Evolutionary conservation across 2,329 filamentous ascomycete species (phyloP), one percentile per base, ranked within the genome.

Genomic region (Tolypocladium ovalisporum): DNA sequence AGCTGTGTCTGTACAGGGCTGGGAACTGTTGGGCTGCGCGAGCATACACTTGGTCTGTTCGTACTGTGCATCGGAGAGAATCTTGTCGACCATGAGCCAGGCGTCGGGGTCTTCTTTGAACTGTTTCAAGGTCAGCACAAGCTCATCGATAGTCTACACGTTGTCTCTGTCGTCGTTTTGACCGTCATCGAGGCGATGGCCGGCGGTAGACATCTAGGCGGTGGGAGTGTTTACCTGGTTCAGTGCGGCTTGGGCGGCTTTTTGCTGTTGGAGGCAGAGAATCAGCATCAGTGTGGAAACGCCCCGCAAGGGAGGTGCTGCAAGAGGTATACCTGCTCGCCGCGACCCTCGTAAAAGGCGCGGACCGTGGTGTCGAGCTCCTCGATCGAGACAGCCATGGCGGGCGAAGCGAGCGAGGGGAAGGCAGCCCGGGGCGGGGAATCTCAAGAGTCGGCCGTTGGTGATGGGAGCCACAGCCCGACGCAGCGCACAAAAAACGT

Each of bases 61-160:
- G 71, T 97, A 96, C 72, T 87, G 87, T 62, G 94, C 89, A 73
- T 96, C 89, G 74, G 93, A 88, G 61, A 99, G 83, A 68, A 99
- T 96, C 77, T 96, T 92, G 72, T 97, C 94, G 67, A 97, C 94
- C 72, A 97, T 84, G 64, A 97, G 83, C 94, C 94, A 99, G 59
- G 94, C 88, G 78, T 99, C 94, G 58, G 93, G 92, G 69, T 97
- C 96, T 79, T 97, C 94, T 75, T 97, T 97, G 82, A 99, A 99
- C 90, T 97, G 61, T 51, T 62, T 56, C 24, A 61, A 29, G 56
- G 60, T 63, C 52, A 68, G 65, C 37, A 35, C 29, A 51, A 35
- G 9, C 29, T 13, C 29, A 19, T 22, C 47, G 47, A 19, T 34
- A 29, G 29, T 34, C 8, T 3, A 15, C 19, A 51, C 36, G n/a